Base-by-base conservation (phyloP, 2,329 filamentous ascomycete species). In the Venturia oleaginea region DNA sequence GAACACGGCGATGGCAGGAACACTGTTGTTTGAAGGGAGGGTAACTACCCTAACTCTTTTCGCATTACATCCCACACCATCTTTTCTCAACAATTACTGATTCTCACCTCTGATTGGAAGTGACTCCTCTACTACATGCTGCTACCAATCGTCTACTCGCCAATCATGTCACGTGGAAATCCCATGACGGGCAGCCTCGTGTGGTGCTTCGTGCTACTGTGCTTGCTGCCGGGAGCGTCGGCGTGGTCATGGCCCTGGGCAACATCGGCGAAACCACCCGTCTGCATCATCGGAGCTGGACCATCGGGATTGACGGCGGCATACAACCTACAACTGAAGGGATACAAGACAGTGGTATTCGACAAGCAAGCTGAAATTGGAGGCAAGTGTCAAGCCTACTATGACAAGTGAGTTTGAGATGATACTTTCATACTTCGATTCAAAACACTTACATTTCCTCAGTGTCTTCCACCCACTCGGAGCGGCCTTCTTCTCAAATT, bases 401-500 rank as follows among this genome's bases (percentile, higher is more conserved):
- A 75, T 55, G 70, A 74, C 38, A 63, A 72, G 74, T 76, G 69
- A 70, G 74, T 73, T 66, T 70, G 70, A 27, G 69, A 22, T 62
- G 19, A 59, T 22, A 27, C 10, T 6, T 13, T 40, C 46, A 27
- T 22, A 27, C 13, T 43, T 0, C 22, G 3, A 15, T 19, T 42
- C n/a, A 2, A 22, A 10, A 19, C 13, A 30, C 59, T 60, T n/a
- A 60, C 17, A 27, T 27, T 5, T 40, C 11, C 6, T 11, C 15
- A 48, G 32, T n/a, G 32, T 72, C 65, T 75, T 75, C 72, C 72
- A 75, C 63, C 73, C 74, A 34, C 71, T 76, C 65, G 74, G 74
- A 66, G 74, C 74, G 32, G 73, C 73, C 65, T 75, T 75, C 69
- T 73, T 73, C 68, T 76, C 73, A n/a, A 75, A 75, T 66, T 72